Evolutionary conservation across 768 basidiomycete species (phyloP).

Genomic region (Kwoniella dejecticola): DNA sequence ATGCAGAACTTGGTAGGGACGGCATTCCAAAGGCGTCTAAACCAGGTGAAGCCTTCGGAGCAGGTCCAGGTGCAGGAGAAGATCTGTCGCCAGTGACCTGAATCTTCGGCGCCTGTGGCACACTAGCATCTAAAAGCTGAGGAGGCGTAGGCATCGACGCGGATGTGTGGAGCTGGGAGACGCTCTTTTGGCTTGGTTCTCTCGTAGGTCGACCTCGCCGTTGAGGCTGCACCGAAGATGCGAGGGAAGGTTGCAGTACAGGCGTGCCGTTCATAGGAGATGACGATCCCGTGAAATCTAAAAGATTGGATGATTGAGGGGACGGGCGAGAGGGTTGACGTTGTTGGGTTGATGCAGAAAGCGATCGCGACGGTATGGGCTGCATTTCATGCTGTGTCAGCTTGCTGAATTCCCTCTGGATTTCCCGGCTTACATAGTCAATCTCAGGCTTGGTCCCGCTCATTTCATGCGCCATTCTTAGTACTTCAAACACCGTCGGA

Average conservation of each 20-base stretch:
- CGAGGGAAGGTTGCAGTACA: conserved; percentile 31
- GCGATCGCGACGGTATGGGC: conserved; percentile 35
- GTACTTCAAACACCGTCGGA: conserved; percentile 83
- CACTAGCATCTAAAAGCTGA: background rate
- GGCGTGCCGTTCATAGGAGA: conserved; percentile 21
- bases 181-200: conserved; percentile 28
- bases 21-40: conserved; percentile 48
- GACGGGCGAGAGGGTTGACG: conserved; percentile 23
- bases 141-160: conserved; percentile 23
- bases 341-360: conserved; percentile 18
- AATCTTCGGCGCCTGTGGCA: background rate
- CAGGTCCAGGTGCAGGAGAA: background rate
- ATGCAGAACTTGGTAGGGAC: conserved; percentile 1
- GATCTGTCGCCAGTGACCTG: conserved; percentile 39
- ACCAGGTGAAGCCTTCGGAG: conserved; percentile 10
- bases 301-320: conserved; percentile 34
- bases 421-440: conserved; percentile 67
- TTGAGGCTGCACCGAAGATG: conserved; percentile 48
- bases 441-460: conserved; percentile 83
- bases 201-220: conserved; percentile 50
- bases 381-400: conserved; percentile 1
- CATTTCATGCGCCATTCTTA: conserved; percentile 77
- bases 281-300: conserved; percentile 43
- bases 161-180: conserved; percentile 8
- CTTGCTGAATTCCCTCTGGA: no score